Evolutionary conservation across 2,329 filamentous ascomycete genomes (phyloP), one percentile per base, ranked within the genome.

Genomic region (Aureobasidium lini): DNA sequence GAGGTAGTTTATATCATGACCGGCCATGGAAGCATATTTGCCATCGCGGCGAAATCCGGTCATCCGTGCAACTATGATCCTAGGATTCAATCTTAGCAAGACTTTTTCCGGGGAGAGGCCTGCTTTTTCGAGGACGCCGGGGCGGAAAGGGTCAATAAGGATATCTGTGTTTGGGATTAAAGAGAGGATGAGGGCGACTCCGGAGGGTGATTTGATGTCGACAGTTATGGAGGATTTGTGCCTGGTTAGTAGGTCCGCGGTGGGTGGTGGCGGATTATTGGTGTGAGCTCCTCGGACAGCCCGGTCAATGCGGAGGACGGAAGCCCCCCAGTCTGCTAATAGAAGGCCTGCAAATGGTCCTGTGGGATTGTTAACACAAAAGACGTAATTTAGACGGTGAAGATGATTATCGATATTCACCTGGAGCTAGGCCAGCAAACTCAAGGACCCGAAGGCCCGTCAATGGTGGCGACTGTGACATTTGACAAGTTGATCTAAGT

Each of bases 1-100:
- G 43, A 97, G 86, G 73, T 97, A 97, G 70, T 97, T 96, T 72
- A 96, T 96, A 71, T 96, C 92, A 70, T 96, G 92, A 6, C 92
- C 92, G 0, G 92, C 91, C 92, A 96, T 96, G 67, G 81, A 76
- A 49, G 82, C 83, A 74, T 96, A 97, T 67, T 84, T 86, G 0
- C 92, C 93, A 73, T 95, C 90, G 40, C 92, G 81, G 11, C 93
- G 81, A 73, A 96, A 97, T 0, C 93, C 93, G 2, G 91, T 94
- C 82, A 97, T 87, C 42, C 93, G 86, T 7, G 83, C 90, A 60
- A 95, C 85, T 57, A 97, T 84, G 2, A 97, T 76, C 0, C 86
- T 79, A 10, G 86, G 87, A 72, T 96, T 96, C 16, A 82, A 69
- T 28, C 74, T 76, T 31, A 84, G 76, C 7, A 96, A 79, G 1